phyloP scores from a whole-genome alignment of 768 basidiomycete genomes.

The Postia placenta region DNA sequence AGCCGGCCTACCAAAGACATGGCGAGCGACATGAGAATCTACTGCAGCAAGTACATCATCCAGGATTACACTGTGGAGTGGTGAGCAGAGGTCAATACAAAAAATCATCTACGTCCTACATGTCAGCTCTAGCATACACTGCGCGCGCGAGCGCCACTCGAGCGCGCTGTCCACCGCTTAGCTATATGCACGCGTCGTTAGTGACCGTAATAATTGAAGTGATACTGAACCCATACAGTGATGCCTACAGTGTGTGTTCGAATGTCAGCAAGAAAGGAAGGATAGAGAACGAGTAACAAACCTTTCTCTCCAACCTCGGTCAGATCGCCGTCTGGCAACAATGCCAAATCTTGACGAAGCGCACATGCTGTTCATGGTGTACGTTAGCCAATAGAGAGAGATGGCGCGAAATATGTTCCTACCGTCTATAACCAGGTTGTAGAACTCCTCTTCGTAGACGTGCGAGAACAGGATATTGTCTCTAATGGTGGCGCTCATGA shows the following conservation, averaged over 20 bases:
- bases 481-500: conserved; percentile 78
- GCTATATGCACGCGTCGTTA: conserved; percentile 26
- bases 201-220: neutral
- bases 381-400: neutral
- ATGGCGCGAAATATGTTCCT: neutral
- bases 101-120: conserved; percentile 38
- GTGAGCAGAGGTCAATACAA: neutral
- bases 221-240: conserved; percentile 5
- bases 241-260: neutral
- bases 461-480: conserved; percentile 94
- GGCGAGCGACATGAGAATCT: conserved; percentile 83
- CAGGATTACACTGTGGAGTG: conserved; percentile 52
- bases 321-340: conserved; percentile 77
- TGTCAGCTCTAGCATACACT: conserved; percentile 86
- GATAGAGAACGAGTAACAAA: conserved; percentile 32
- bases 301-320: conserved; percentile 87
- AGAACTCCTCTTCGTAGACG: conserved; percentile 80
- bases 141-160: conserved; percentile 81
- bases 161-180: conserved; percentile 83
- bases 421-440: conserved; percentile 80
- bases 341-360: conserved; percentile 68
- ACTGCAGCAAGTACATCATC: conserved; percentile 89
- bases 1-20: conserved; percentile 60
- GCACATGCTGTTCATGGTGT: conserved; percentile 60
- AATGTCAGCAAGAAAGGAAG: neutral